Evolutionary conservation across 208 protist species (phyloP).

Genomic region (Leishmania gerbilli): DNA sequence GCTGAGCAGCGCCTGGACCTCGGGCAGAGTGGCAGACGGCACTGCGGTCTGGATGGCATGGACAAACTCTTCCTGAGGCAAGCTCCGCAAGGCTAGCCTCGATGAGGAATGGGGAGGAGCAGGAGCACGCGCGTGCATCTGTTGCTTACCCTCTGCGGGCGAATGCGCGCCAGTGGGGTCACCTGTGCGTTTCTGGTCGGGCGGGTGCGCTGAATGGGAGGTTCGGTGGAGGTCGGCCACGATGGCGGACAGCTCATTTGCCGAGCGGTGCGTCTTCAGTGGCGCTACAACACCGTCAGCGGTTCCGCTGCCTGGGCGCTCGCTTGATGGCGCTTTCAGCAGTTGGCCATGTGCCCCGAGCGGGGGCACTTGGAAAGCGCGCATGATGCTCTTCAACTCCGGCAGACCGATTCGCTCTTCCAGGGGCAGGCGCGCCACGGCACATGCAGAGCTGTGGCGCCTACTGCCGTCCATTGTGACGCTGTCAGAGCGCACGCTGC

Average conservation of each 20-base stretch:
- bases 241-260: conserved; percentile 15
- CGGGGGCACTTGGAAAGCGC: conserved; percentile 31
- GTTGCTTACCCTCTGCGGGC: neutral
- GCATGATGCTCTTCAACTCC: conserved; percentile 54
- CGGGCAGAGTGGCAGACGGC: conserved; percentile 36
- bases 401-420: conserved; percentile 64
- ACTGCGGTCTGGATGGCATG: conserved; percentile 31
- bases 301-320: neutral
- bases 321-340: neutral
- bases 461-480: neutral
- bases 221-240: neutral
- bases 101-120: neutral
- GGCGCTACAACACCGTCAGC: neutral
- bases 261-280: conserved; percentile 1
- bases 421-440: conserved; percentile 5
- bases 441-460: neutral
- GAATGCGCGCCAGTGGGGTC: neutral
- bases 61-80: conserved; percentile 34
- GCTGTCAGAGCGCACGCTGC: neutral
- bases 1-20: conserved; percentile 64
- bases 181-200: neutral
- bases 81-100: conserved; percentile 13
- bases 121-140: neutral
- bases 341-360: neutral
- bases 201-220: neutral